phyloP scores from a whole-genome alignment of 2,329 filamentous ascomycete species.

The Geosmithia flava region DNA sequence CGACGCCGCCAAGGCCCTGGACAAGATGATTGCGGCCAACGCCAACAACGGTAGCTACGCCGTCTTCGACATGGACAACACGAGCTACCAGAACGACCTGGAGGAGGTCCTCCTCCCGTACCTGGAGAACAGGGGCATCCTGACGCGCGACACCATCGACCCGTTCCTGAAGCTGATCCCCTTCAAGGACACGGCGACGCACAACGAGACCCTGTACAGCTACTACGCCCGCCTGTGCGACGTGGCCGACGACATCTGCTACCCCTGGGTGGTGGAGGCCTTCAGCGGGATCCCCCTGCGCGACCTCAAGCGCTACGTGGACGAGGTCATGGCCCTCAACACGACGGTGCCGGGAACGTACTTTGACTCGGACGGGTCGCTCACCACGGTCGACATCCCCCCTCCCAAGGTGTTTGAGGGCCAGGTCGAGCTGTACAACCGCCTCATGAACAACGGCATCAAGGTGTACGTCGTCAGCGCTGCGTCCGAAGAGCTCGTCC shows the following conservation, averaged over 20 bases:
- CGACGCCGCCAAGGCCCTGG: conserved; percentile 18
- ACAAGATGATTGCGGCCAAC: conserved; percentile 23
- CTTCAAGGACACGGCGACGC: conserved; percentile 23
- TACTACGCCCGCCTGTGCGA: conserved; percentile 31
- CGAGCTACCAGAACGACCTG: conserved; percentile 26
- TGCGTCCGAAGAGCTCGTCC: conserved; percentile 28
- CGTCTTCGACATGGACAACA: conserved; percentile 33
- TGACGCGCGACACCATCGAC: conserved; percentile 27
- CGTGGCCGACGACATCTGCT: conserved; percentile 26
- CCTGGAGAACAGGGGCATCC: conserved; percentile 25
- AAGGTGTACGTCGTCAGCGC: conserved; percentile 29
- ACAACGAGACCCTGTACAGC: conserved; percentile 28
- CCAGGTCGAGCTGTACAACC: conserved; percentile 29
- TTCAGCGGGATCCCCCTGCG: conserved; percentile 28
- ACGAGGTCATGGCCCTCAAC: conserved; percentile 31
- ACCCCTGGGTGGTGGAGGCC: conserved; percentile 28
- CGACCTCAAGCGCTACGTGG: conserved; percentile 31
- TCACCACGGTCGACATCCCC: conserved; percentile 10
- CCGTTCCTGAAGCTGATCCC: conserved; percentile 25
- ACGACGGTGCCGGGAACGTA: conserved; percentile 21
- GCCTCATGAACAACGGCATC: conserved; percentile 27
- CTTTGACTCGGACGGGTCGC: conserved; percentile 7
- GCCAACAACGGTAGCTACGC: conserved; percentile 23
- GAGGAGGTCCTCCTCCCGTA: conserved; percentile 29
- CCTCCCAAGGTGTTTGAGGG: conserved; percentile 24